A percentile compares a stretch with the other conserved stretches of the same genome.
phyloP scores from a whole-genome alignment of 257 asterid species.

The Petunia axillaris region DNA sequence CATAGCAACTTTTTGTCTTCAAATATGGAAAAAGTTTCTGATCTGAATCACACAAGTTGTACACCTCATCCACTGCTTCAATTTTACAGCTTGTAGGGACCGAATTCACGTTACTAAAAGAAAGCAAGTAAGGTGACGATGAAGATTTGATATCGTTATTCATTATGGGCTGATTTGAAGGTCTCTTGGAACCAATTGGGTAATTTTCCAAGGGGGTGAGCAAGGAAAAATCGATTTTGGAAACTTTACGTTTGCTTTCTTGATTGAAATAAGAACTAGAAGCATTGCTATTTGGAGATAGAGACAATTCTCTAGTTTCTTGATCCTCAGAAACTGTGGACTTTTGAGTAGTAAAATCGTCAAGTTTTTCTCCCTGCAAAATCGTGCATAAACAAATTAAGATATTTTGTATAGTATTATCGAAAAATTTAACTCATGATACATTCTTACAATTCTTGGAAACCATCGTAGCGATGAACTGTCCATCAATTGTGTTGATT shows the following conservation, averaged over 20 bases:
- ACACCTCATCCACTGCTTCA: slow-evolving; percentile 5
- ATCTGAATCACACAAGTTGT: not conserved
- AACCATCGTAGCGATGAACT: slow-evolving; percentile 19
- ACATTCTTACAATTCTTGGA: not conserved
- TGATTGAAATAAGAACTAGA: not conserved
- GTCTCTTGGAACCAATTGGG: not conserved
- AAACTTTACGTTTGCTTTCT: not conserved
- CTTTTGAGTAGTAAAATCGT: slow-evolving; percentile 17
- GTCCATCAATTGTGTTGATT: not conserved
- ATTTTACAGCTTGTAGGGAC: not conserved
- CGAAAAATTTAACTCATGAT: not conserved
- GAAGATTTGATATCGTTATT: not conserved
- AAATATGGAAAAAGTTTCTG: not conserved
- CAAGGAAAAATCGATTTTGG: not conserved
- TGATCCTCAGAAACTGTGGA: slow-evolving; percentile 10
- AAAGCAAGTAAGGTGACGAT: not conserved
- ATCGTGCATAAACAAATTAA: not conserved
- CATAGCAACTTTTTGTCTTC: not conserved
- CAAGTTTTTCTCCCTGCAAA: slow-evolving; percentile 20
- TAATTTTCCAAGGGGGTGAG: not conserved
- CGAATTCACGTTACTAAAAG: not conserved
- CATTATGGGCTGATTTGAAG: not conserved
- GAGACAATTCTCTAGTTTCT: not conserved
- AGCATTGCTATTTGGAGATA: slow-evolving; percentile 21
- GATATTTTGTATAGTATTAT: not conserved